Base-by-base conservation (phyloP, 352 stramenopile genomes). In the Phytopythium kandeliae region DNA sequence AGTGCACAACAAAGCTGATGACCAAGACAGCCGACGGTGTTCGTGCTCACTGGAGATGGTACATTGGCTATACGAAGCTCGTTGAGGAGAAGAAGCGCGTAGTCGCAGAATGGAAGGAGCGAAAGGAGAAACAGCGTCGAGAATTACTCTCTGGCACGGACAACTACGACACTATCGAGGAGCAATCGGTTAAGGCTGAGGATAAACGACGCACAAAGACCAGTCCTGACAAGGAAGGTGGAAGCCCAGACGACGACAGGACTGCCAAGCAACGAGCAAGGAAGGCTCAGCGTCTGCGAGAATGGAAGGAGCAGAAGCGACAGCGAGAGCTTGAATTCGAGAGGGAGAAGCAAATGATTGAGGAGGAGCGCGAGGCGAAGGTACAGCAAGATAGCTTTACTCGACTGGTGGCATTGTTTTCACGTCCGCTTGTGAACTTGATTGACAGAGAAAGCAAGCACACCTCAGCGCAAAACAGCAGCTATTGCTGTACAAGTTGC, bases 381-480 rank as follows among this genome's bases (percentile, higher is more conserved):
- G 31, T 53, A 35, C 15, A 33, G 28, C 6, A 33, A 37, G 17
- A 28, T 19, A 5, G 17, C 3, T 48, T 43, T n/a, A 8, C 3
- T 33, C 0, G 36, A 35, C 31, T 35, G 4, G 31, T 6, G 31
- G 31, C 31, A 15, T 2, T 35, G 31, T 11, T 37, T 26, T 46
- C 13, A 21, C 58, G 28, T n/a, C 47, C 2, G 51, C 28, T 17
- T 48, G 24, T 46, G 42, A 15, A 42, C 41, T 37, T 48, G 48
- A 36, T 43, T 28, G 11, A 54, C 48, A 83, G 72, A 54, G 64
- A 26, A 77, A 66, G 15, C 76, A 92, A 66, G 67, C 76, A 15
- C 63, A 74, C 22, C 46, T 90, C 6, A 73, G 86, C 36, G 74
- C 72, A n/a, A 92, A 92, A 36, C 78, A 92, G 53, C 81, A 90